Base-by-base conservation (phyloP, 2,329 filamentous ascomycete genomes). In the Colletotrichum graminicola region DNA sequence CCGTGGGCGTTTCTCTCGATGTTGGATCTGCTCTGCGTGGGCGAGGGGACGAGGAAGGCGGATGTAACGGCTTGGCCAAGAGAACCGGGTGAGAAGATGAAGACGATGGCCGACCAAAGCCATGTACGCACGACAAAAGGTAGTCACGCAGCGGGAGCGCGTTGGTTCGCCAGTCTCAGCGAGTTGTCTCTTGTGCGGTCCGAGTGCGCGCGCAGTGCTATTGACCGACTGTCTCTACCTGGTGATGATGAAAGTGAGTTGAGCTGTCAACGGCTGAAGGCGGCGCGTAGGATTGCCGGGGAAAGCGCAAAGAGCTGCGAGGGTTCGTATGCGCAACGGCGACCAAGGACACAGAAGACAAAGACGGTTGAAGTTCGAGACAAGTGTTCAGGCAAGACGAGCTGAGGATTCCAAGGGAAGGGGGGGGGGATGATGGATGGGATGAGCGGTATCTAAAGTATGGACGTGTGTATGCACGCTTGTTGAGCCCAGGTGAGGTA, bases 391-490 rank as follows among this genome's bases (percentile, higher is more conserved):
- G 26, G 61, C 21, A 55, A 36, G 61, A 55, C 61, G 36, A 23
- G 49, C 36, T 43, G 36, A 43, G 21, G n/a, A 34, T 54, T 54
- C 47, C 60, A 49, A 54, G 18, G 65, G 43, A 45, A 45, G 52
- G 63, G 55, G 57, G 54, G 65, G 65, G 66, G 56, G 34, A 36
- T 36, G 34, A 52, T 68, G 66, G 49, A 69, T 72, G 65, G 69
- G 69, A 72, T 59, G 69, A 72, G 69, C 65, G 65, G 69, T 72
- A 72, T 64, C 69, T 72, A 72, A 72, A 68, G 69, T 72, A 70
- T 72, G 72, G 54, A 65, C 63, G 65, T 51, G 39, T 32, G 26
- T 43, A 45, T 57, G 62, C 59, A 45, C 71, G 66, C 56, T 66
- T 73, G 65, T 59, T n/a, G 52, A 72, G 51, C 7, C 61, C 67